These are phyloP conservation scores for Hymenoscyphus fructigenus DNA, from an alignment of 2,329 filamentous ascomycete genomes.

Conservation along the genomic window DNA sequence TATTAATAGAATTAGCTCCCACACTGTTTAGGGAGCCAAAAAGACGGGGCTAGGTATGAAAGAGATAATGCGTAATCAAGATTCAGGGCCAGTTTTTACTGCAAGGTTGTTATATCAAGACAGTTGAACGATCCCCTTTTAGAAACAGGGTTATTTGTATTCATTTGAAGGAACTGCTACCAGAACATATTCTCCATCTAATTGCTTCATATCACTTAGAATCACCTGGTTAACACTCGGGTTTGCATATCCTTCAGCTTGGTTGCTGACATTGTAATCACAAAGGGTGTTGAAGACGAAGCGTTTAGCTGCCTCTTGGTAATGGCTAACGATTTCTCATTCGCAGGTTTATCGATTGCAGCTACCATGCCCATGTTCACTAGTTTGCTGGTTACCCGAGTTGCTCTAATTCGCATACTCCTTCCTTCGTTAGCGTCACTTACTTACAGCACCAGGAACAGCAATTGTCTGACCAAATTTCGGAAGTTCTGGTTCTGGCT, in stretches of 20 bases:
- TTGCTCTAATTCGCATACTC: background rate
- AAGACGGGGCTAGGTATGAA: too few species aligned
- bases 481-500: too few species aligned
- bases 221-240: background rate
- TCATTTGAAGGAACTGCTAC: background rate
- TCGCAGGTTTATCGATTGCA: background rate
- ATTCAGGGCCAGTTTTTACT: background rate
- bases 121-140: background rate
- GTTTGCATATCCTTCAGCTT: background rate
- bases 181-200: background rate
- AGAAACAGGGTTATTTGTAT: background rate
- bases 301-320: background rate
- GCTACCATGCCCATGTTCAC: conserved; percentile 11
- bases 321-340: background rate
- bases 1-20: too few species aligned
- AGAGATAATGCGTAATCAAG: too few species aligned
- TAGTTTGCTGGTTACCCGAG: background rate
- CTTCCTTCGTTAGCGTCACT: background rate
- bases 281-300: background rate
- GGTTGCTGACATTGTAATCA: background rate
- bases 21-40: too few species aligned
- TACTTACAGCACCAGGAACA: background rate
- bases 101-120: background rate
- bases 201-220: background rate
- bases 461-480: too few species aligned